Evolutionary conservation across 345 rosid genomes (phyloP), one percentile per base, ranked within the genome.

Genomic region (Stellera chamaejasme): DNA sequence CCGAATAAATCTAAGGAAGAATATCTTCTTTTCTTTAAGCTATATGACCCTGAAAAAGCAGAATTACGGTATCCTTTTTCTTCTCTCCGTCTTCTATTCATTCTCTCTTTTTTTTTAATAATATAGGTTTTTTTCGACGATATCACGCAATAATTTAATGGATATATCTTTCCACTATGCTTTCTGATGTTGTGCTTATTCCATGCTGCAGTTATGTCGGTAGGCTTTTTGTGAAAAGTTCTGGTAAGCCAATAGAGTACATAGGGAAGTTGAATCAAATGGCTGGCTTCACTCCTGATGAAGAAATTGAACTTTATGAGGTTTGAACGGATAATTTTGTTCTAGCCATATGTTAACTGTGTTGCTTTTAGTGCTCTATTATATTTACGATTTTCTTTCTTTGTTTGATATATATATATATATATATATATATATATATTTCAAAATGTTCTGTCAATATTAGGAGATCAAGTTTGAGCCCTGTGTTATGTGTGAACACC

Each of bases 391-490:
- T 32, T 32, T 2, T 32, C 23, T 19, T 19, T 19, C 23, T 19
- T 19, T 32, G 5, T 5, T 32, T 32, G 39, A 32, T 67, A n/a
- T n/a, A n/a, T n/a, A n/a, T n/a, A n/a, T n/a, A n/a, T n/a, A n/a
- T n/a, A n/a, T n/a, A n/a, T n/a, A n/a, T n/a, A n/a, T n/a, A n/a
- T n/a, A n/a, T n/a, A n/a, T n/a, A n/a, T 49, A 43, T 50, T 50
- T 27, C 27, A 8, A 15, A 42, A 47, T 19, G 19, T 50, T 56
- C 61, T 48, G 49, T 45, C 59, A 25, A 52, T 60, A 27, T 58
- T 79, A 93, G 99, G 99, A 93, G 77, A 89, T 93, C 65, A 93
- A 89, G 75, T 93, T 87, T 73, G 95, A 77, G 67, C 97, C 97
- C 25, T 48, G 74, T 67, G 96, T 93, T 49, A 89, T 89, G 99